A percentile compares a stretch with the other conserved stretches of the same genome.
These are phyloP conservation scores for Marvania coccoides DNA, from an alignment of 139 green algal genomes.

Conservation along the genomic window DNA sequence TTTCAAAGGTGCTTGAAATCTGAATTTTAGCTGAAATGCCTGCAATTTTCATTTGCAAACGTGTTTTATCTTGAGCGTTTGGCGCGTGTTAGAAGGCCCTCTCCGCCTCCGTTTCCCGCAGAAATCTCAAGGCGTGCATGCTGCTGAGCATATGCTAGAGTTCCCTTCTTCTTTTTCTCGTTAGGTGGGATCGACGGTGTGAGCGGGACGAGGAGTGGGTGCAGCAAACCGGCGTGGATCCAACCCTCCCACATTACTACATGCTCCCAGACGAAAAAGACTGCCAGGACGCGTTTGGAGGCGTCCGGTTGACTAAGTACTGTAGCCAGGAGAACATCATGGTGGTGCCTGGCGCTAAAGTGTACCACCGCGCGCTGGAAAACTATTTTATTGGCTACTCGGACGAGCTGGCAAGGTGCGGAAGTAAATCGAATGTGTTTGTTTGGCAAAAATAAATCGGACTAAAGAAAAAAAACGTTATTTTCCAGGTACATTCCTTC, in stretches of 20 bases:
- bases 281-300: conserved; percentile 14
- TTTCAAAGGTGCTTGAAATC: no score
- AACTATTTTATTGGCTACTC: conserved; percentile 21
- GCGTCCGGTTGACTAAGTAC: conserved; percentile 23
- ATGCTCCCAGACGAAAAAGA: conserved; percentile 24
- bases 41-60: no score
- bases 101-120: no score
- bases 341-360: background rate
- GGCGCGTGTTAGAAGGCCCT: background rate
- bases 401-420: background rate
- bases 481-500: conserved; percentile 29
- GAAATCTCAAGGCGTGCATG: no score
- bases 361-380: conserved; percentile 18
- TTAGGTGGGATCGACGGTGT: conserved; percentile 24
- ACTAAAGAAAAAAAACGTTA: no score
- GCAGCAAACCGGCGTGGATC: conserved; percentile 2
- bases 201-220: conserved; percentile 18
- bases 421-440: no score
- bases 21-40: no score
- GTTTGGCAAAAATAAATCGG: no score
- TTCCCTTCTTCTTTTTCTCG: no score
- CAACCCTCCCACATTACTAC: conserved; percentile 9
- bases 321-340: conserved; percentile 29
- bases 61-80: background rate
- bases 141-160: no score